Evolutionary conservation across 176 grass and related monocot species (phyloP), one percentile per base, ranked within the genome.

Genomic region (Carex myosuroides): DNA sequence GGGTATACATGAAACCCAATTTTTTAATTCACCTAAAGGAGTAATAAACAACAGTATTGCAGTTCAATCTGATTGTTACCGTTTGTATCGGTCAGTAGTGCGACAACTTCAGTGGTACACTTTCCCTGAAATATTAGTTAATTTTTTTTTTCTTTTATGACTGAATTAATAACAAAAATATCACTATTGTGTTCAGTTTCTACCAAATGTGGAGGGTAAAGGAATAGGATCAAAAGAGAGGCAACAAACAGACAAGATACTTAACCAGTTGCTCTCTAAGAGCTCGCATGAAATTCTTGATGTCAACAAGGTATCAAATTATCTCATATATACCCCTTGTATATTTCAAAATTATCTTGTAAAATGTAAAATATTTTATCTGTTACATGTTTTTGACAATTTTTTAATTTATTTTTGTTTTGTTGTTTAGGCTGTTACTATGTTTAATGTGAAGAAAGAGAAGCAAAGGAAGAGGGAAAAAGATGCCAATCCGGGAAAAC

Each of bases 381-480:
- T 39, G 37, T 39, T 39, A 39, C 5, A 39, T 39, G 37, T 5
- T 39, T 39, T 39, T 39, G 14, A 78, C 7, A 78, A 35, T 18
- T 21, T 71, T 12, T 48, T 48, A 16, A n/a, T 85, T 6, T 76
- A 8, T 79, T 42, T 64, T 78, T 21, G 24, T 60, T 60, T 88
- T 85, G 35, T 75, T 53, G 81, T 62, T 55, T 85, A 97, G 94
- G 91, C 94, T 84, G 91, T 92, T 78, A 92, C 90, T 5, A 89
- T 97, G 91, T 94, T 89, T 84, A 94, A 94, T 44, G 90, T 92
- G 63, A 92, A 94, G 85, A 97, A 92, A 53, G 90, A 97, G 60
- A 97, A 89, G 85, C 90, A 94, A 75, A 87, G 94, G 46, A 85
- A 61, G 72, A 97, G 82, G 58, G 84, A 94, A 13, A 88, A 70